These are phyloP conservation scores for Protomyces gravidus DNA, from an alignment of 1,139 yeast genomes.

Conservation along the genomic window DNA sequence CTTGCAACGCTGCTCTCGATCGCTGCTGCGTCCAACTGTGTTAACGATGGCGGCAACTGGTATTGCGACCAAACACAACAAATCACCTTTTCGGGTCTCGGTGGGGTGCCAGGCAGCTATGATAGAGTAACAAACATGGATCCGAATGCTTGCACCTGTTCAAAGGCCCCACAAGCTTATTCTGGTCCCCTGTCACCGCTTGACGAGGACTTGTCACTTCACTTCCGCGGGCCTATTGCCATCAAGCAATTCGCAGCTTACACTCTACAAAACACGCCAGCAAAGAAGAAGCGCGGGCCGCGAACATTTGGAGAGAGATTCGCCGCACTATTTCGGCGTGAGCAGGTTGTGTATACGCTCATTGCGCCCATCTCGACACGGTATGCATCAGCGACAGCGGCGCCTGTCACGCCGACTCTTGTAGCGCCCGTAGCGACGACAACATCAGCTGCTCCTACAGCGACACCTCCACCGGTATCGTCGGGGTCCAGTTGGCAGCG, in stretches of 20 bases:
- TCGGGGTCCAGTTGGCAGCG: conserved; percentile 58
- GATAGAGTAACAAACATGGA: conserved; percentile 67
- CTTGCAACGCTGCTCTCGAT: background rate
- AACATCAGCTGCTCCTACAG: conserved; percentile 30
- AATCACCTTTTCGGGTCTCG: conserved; percentile 65
- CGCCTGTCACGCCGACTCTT: conserved; percentile 11
- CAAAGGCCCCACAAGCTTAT: conserved; percentile 51
- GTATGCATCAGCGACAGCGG: conserved; percentile 40
- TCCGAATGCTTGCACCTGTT: conserved; percentile 59
- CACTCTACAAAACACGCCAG: conserved; percentile 46
- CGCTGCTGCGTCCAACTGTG: conserved; percentile 35
- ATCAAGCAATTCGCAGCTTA: conserved; percentile 76
- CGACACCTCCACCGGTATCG: conserved; percentile 39
- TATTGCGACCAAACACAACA: conserved; percentile 62
- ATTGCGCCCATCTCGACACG: conserved; percentile 56
- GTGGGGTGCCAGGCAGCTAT: conserved; percentile 70
- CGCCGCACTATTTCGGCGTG: conserved; percentile 55
- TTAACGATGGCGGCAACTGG: conserved; percentile 35
- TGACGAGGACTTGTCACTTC: conserved; percentile 84
- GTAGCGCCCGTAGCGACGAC: conserved; percentile 35
- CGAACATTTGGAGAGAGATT: conserved; percentile 46
- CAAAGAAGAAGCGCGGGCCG: conserved; percentile 42
- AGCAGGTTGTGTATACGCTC: conserved; percentile 57
- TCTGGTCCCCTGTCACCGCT: conserved; percentile 77
- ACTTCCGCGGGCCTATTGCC: conserved; percentile 87